Evolutionary conservation across 148 eudicot species (phyloP).

Genomic region (Silene uniflora): DNA sequence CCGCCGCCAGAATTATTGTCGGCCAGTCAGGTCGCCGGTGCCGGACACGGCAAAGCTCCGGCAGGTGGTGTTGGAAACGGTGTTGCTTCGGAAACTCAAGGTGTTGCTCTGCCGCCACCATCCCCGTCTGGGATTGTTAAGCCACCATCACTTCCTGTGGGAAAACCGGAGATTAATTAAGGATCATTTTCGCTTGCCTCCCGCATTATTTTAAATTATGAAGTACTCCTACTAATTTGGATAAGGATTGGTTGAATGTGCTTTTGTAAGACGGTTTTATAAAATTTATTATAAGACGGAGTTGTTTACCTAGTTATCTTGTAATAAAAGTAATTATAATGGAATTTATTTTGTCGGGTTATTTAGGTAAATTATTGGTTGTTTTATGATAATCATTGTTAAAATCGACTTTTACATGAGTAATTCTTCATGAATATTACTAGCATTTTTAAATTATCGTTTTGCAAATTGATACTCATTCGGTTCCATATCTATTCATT

Average conservation of each 20-base stretch:
- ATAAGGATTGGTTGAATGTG: too few relatives aligned
- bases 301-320: neutral
- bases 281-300: too few relatives aligned
- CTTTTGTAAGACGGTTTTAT: neutral
- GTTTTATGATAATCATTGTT: neutral
- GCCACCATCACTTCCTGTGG: neutral
- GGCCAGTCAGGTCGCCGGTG: conserved; percentile 5
- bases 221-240: neutral
- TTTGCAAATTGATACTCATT: too few relatives aligned
- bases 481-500: too few relatives aligned
- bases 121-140: neutral
- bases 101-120: neutral
- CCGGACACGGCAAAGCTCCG: neutral
- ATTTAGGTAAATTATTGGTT: neutral
- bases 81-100: neutral
- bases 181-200: neutral
- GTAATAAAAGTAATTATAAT: too few relatives aligned
- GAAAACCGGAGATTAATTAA: neutral
- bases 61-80: neutral
- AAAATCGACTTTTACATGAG: neutral
- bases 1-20: neutral
- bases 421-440: too few relatives aligned
- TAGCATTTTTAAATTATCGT: too few relatives aligned
- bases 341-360: neutral
- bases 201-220: too few relatives aligned